phyloP scores from a whole-genome alignment of 495 filamentous ascomycete genomes.

The Tuber magnatum region DNA sequence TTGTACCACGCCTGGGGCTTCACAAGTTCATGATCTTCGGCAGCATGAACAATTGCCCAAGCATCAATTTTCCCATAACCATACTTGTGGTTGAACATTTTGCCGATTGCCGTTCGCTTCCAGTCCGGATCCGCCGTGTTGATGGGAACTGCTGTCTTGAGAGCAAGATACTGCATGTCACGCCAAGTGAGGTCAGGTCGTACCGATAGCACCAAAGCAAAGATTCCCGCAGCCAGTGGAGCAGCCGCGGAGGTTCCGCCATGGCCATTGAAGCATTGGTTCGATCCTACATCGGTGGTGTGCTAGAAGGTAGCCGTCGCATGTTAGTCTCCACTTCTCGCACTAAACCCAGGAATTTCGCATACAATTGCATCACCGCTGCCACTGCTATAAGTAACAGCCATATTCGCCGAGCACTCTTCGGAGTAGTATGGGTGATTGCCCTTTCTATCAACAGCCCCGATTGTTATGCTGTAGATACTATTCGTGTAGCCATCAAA shows the following conservation, averaged over 20 bases:
- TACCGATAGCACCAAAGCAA: conserved; percentile 81
- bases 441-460: conserved; percentile 81
- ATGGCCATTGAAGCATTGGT: conserved; percentile 68
- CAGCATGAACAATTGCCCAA: conserved; percentile 74
- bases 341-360: not conserved
- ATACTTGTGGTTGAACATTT: conserved; percentile 84
- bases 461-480: conserved; percentile 96
- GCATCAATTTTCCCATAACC: conserved; percentile 92
- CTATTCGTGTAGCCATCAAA: conserved; percentile 99
- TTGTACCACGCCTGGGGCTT: conserved; percentile 97
- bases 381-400: conserved; percentile 94
- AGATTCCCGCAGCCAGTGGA: conserved; percentile 81
- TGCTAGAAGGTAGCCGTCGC: conserved; percentile 46
- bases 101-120: conserved; percentile 70
- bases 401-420: conserved; percentile 86
- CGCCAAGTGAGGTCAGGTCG: conserved; percentile 88
- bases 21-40: conserved; percentile 75
- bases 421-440: conserved; percentile 89
- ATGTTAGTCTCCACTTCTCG: not conserved
- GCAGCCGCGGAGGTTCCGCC: conserved; percentile 97
- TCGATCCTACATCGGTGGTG: conserved; percentile 85
- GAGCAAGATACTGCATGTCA: conserved; percentile 84
- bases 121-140: conserved; percentile 68
- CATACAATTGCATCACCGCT: conserved; percentile 69
- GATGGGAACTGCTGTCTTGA: conserved; percentile 77